Evolutionary conservation across 2,329 filamentous ascomycete species (phyloP).

Genomic region (Amauroascus niger): DNA sequence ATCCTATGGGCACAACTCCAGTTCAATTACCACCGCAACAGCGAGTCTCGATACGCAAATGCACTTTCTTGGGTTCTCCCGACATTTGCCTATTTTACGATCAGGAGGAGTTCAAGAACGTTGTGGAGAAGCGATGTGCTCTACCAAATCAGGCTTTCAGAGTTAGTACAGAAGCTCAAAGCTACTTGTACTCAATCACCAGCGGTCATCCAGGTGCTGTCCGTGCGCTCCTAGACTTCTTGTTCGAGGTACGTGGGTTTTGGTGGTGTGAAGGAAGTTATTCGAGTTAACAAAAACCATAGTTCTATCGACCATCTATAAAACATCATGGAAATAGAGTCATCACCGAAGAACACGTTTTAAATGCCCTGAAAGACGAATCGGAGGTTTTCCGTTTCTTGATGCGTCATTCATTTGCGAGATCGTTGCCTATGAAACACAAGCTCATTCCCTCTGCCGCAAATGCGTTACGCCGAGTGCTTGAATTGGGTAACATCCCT

Average conservation of each 20-base stretch:
- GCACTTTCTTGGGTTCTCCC: neutral
- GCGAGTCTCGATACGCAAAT: neutral
- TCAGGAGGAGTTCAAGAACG: neutral
- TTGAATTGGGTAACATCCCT: neutral
- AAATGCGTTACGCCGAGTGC: too few species aligned
- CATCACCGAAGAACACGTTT: too few species aligned
- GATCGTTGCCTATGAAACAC: too few species aligned
- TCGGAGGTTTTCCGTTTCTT: too few species aligned
- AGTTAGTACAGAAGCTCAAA: neutral
- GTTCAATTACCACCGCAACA: neutral
- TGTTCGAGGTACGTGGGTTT: too few species aligned
- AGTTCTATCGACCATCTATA: neutral
- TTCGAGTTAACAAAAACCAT: too few species aligned
- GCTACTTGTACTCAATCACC: neutral
- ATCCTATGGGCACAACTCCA: neutral
- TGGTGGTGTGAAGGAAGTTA: too few species aligned
- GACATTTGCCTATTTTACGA: neutral
- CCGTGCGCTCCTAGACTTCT: too few species aligned
- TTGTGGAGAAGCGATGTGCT: neutral
- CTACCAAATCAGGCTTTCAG: neutral
- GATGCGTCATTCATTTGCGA: too few species aligned
- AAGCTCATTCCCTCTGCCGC: too few species aligned
- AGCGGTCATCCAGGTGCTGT: neutral
- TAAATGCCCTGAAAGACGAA: too few species aligned
- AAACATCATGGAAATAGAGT: too few species aligned